phyloP scores from a whole-genome alignment of 2,329 filamentous ascomycete genomes.

The Trichocomaceae sp. region DNA sequence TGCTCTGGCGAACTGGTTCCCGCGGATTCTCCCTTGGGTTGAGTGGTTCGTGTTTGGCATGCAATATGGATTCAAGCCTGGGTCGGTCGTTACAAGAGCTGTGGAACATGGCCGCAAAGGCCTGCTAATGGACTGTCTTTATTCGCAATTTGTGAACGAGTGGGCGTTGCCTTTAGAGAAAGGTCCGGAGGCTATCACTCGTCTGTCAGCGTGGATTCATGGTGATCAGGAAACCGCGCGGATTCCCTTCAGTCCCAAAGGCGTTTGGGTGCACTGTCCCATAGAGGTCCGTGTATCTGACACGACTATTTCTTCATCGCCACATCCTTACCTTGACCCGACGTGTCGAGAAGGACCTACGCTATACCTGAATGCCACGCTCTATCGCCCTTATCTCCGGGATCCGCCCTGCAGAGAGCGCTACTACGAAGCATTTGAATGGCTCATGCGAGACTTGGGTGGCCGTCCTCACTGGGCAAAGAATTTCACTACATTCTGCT shows the following conservation, averaged over 20 bases:
- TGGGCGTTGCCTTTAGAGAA: conserved; percentile 85
- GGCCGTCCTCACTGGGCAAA: conserved; percentile 88
- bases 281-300: conserved; percentile 85
- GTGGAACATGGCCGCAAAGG: conserved; percentile 74
- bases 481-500: conserved; percentile 63
- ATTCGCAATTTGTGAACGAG: conserved; percentile 97
- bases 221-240: conserved; percentile 61
- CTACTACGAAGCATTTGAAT: conserved; percentile 88
- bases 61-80: conserved; percentile 79
- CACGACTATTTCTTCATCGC: conserved; percentile 47
- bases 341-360: conserved; percentile 63
- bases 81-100: conserved; percentile 61
- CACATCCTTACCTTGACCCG: conserved; percentile 65
- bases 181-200: conserved; percentile 77
- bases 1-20: conserved; percentile 69
- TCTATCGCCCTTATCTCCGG: conserved; percentile 73
- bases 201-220: conserved; percentile 81
- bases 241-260: conserved; percentile 75
- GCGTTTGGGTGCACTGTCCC: conserved; percentile 79
- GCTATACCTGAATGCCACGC: conserved; percentile 81
- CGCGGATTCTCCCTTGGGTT: conserved; percentile 73
- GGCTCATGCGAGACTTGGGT: conserved; percentile 77
- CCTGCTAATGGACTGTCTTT: conserved; percentile 92
- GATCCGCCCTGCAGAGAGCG: conserved; percentile 69
- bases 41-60: conserved; percentile 97